phyloP scores from a whole-genome alignment of 768 basidiomycete species.

The Cubamyces sp. region DNA sequence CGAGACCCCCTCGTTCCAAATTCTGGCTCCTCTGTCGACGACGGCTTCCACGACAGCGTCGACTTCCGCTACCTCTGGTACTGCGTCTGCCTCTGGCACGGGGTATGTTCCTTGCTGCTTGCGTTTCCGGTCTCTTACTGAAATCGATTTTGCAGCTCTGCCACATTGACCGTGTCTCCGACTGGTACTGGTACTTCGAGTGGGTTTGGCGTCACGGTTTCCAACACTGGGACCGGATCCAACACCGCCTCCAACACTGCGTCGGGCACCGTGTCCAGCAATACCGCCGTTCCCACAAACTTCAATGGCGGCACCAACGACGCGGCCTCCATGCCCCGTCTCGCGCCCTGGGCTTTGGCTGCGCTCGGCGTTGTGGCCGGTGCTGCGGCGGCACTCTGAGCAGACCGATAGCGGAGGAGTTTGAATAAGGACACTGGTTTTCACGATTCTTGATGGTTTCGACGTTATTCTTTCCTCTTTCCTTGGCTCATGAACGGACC shows the following conservation, averaged over 20 bases:
- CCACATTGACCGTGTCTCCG: constrained; percentile 3
- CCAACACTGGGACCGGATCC: constrained; percentile 15
- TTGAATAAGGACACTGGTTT: not conserved
- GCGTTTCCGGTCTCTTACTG: not conserved
- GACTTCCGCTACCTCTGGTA: constrained; percentile 23
- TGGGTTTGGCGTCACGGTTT: constrained; percentile 25
- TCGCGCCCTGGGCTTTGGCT: constrained; percentile 37
- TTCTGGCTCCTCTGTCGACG: constrained; percentile 36
- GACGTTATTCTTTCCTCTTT: not conserved
- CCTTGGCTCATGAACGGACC: constrained; percentile 7
- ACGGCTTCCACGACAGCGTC: constrained; percentile 25
- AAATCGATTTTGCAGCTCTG: not conserved
- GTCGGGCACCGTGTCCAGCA: constrained; percentile 32
- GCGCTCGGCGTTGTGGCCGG: constrained; percentile 54
- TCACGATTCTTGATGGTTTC: not conserved
- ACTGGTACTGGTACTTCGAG: constrained; percentile 23
- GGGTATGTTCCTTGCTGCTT: not conserved
- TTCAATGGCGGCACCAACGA: constrained; percentile 35
- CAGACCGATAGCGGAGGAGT: not conserved
- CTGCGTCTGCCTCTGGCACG: constrained; percentile 24
- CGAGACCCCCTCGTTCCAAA: constrained; percentile 44
- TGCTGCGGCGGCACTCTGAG: constrained; percentile 48
- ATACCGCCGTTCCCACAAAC: constrained; percentile 39
- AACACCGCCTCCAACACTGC: constrained; percentile 27
- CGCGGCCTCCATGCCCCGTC: constrained; percentile 33